Percentiles rank a stretch among this genome's conserved stretches.
Evolutionary conservation across 2,329 filamentous ascomycete species (phyloP).

Genomic region (Pyrenochaeta sp.): DNA sequence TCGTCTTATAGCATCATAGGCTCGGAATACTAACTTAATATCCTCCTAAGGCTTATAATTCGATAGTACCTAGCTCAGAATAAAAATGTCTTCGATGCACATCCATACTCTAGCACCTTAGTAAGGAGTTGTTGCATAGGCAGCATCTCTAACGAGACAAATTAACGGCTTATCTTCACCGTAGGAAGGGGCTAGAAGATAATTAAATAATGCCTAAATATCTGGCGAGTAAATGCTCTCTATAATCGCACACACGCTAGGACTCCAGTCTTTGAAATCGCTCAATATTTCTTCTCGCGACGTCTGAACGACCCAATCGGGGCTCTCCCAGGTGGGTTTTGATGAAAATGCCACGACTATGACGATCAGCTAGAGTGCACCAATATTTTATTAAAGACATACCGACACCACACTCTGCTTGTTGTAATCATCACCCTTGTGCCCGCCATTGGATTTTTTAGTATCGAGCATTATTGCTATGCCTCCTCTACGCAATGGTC

Average conservation of each 20-base stretch:
- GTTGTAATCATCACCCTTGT: too few relatives aligned
- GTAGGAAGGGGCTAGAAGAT: conserved; percentile 53
- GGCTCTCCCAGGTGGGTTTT: conserved; percentile 22
- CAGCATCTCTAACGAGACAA: conserved; percentile 63
- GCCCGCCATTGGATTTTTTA: too few relatives aligned
- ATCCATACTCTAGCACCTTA: conserved; percentile 63
- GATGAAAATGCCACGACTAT: conserved; percentile 41
- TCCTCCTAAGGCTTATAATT: conserved; percentile 13
- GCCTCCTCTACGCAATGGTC: too few relatives aligned
- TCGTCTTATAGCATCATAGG: conserved; percentile 49
- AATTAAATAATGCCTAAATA: conserved; percentile 58
- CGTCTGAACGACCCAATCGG: conserved; percentile 36
- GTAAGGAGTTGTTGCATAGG: conserved; percentile 62
- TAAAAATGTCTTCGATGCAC: conserved; percentile 62
- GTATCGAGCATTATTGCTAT: too few relatives aligned
- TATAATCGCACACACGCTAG: conserved; percentile 26
- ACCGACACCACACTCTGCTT: too few relatives aligned
- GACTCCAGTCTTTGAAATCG: conserved; percentile 33
- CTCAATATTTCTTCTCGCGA: conserved; percentile 34
- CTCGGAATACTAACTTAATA: conserved; percentile 45
- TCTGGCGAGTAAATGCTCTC: conserved; percentile 54
- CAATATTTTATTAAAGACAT: too few relatives aligned
- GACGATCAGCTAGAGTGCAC: too few relatives aligned
- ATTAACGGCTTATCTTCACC: conserved; percentile 41
- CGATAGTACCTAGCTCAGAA: conserved; percentile 51